Percentiles rank a stretch among this genome's conserved stretches.
Evolutionary conservation across 352 stramenopile species (phyloP).

Genomic region (Ochromonadaceae sp.): DNA sequence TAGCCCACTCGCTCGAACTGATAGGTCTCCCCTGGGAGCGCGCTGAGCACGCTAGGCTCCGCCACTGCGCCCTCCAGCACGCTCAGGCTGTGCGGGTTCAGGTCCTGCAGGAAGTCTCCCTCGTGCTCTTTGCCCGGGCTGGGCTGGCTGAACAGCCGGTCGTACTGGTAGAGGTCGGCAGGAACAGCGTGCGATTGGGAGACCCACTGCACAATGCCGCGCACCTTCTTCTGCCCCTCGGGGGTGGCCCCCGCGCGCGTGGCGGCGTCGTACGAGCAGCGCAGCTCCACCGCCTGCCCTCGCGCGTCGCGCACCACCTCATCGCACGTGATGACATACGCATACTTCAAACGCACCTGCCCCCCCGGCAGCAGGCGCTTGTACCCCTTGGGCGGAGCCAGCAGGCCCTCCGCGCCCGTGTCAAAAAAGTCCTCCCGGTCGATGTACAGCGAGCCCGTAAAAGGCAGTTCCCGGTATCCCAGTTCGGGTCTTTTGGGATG

Average conservation of each 20-base stretch:
- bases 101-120: constrained; percentile 43
- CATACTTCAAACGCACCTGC: constrained; percentile 82
- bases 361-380: constrained; percentile 50
- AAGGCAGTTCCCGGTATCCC: constrained; percentile 39
- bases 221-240: constrained; percentile 56
- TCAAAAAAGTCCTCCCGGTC: constrained; percentile 50
- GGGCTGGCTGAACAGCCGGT: constrained; percentile 74
- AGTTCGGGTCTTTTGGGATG: constrained; percentile 44
- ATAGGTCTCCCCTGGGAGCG: constrained; percentile 41
- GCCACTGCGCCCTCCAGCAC: constrained; percentile 54
- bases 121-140: constrained; percentile 34
- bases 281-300: constrained; percentile 39
- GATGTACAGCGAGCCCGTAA: constrained; percentile 45
- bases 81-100: constrained; percentile 45
- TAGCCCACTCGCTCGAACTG: constrained; percentile 94
- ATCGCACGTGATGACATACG: constrained; percentile 77
- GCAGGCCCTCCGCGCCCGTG: constrained; percentile 34
- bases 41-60: constrained; percentile 41
- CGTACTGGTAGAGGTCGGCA: constrained; percentile 71
- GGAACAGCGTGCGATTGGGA: constrained; percentile 39
- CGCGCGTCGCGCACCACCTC: constrained; percentile 64
- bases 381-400: constrained; percentile 40
- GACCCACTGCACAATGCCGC: constrained; percentile 91
- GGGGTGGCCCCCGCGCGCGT: constrained; percentile 42
- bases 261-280: constrained; percentile 39